Base-by-base conservation (phyloP, 352 stramenopile genomes). In the Globisporangium paroecandrum region DNA sequence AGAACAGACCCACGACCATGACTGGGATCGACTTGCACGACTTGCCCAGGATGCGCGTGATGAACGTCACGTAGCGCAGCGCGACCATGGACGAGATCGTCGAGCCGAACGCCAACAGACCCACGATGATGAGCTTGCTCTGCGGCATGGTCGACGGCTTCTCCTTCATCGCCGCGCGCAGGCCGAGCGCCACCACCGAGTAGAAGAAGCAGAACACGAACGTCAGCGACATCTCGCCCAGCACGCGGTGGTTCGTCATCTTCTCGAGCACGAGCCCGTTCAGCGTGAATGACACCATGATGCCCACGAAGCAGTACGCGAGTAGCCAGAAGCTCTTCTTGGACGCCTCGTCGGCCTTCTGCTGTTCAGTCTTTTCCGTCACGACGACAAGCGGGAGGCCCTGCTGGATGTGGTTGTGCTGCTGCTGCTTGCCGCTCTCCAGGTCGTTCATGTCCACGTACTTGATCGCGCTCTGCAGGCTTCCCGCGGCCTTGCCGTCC, bases 1-100 rank as follows among this genome's bases (percentile, higher is more conserved):
- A 67, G 20, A 89, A 73, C 25, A 91, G 68, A 7, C 87, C 86
- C 56, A 94, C 73, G 38, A 93, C n/a, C 86, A 95, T 94, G 32
- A 95, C 82, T 0, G 87, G 87, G 57, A 95, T 94, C 3, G 83
- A 91, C 74, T 94, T 94, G 83, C 87, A 95, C 64, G 85, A 93
- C 76, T 95, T 95, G 77, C 86, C 87, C 32, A 95, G 65, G 60
- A 93, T 91, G 12, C 87, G 83, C 27, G 87, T 94, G 64, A 94
- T 91, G 75, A 93, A 94, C 53, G 85, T 91, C 55, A 94, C 83
- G 68, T 95, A 95, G 18, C 87, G 87, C 25, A 95, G 68, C 54
- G 85, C 81, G 47, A 93, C 79, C 80, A 95, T 92, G 8, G 87
- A 95, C 61, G 84, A 78, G 66, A 94, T 90, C 32, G 84, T 94